Evolutionary conservation across 1,284 basidiomycete genomes (phyloP), one percentile per base, ranked within the genome.

Genomic region (Inonotus hispidus): DNA sequence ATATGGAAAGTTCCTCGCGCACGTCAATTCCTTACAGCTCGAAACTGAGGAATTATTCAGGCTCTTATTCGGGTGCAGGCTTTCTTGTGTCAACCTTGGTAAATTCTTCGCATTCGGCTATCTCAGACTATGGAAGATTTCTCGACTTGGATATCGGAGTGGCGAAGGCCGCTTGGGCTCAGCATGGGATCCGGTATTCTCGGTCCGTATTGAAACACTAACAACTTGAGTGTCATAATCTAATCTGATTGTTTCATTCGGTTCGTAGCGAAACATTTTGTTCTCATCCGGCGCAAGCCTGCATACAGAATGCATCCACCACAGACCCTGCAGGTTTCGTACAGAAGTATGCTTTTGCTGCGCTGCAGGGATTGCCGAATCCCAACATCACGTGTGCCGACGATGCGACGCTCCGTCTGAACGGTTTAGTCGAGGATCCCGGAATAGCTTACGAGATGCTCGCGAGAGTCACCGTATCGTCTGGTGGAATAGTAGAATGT

Each of bases 401-500:
- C 68, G 69, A 77, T 8, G 71, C 74, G 14, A 87, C 86, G 1
- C 75, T 90, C 6, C 75, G 73, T 29, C 74, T 90, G 41, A 77
- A 78, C 13, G 85, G 86, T 0, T 71, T 74, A n/a, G 81, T 78
- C 3, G 71, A 68, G 21, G 67, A 72, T 14, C 79, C 82, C 0
- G 84, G 88, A 10, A 90, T 90, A 87, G 67, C 79, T 1, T 90
- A 87, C 68, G 88, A 90, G 66, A 71, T 90, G 13, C 71, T 90
- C 38, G 83, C 78, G 50, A 78, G 77, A 27, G 81, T 81, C 0
- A 69, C 71, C 39, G 69, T 75, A 19, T 68, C 70, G 16, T 67
- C 67, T 14, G 66, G 72, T 56, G 45, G 62, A 67, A 1, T 58
- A 16, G 64, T 75, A 8, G 50, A 64, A 1, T 83, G 81, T 63